A percentile compares a stretch with the other conserved stretches of the same genome.
Evolutionary conservation across 2,329 filamentous ascomycete genomes (phyloP).

Genomic region (Scleromitrula shiraiana): DNA sequence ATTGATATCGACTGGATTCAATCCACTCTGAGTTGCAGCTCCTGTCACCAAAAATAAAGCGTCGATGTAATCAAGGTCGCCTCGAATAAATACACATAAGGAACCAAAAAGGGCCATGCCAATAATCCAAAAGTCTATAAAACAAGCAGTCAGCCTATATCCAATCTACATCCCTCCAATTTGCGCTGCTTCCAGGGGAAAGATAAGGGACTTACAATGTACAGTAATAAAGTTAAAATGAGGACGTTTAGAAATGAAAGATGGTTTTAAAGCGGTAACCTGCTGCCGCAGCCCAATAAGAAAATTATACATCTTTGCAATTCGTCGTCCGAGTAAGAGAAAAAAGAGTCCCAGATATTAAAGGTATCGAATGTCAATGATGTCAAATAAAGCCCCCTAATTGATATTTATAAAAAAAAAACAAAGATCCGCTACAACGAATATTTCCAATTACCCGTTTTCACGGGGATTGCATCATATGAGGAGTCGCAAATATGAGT

Average conservation of each 20-base stretch:
- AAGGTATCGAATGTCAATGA: too few relatives aligned
- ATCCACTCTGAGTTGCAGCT: conserved; percentile 80
- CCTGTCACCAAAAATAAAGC: conserved; percentile 83
- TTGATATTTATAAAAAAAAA: not conserved
- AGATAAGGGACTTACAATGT: conserved; percentile 54
- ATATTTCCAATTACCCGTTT: not conserved
- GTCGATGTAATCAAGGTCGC: conserved; percentile 70
- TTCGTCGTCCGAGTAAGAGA: too few relatives aligned
- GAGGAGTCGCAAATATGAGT: not conserved
- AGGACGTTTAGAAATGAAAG: conserved; percentile 51
- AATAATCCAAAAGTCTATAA: conserved; percentile 70
- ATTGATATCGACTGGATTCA: conserved; percentile 74
- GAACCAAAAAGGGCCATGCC: conserved; percentile 65
- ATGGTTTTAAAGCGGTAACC: conserved; percentile 44
- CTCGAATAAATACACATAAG: conserved; percentile 61
- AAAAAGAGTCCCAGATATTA: too few relatives aligned
- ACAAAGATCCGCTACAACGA: not conserved
- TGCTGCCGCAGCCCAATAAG: conserved; percentile 31
- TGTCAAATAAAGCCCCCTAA: too few relatives aligned
- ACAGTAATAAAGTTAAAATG: conserved; percentile 75
- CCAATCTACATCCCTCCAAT: not conserved
- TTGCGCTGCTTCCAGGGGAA: not conserved
- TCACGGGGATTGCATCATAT: conserved; percentile 4
- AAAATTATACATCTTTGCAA: conserved; percentile 21
- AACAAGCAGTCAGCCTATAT: not conserved